A percentile compares a stretch with the other conserved stretches of the same genome.
phyloP scores from a whole-genome alignment of 345 rosid species.

The Hirschfeldia incana region DNA sequence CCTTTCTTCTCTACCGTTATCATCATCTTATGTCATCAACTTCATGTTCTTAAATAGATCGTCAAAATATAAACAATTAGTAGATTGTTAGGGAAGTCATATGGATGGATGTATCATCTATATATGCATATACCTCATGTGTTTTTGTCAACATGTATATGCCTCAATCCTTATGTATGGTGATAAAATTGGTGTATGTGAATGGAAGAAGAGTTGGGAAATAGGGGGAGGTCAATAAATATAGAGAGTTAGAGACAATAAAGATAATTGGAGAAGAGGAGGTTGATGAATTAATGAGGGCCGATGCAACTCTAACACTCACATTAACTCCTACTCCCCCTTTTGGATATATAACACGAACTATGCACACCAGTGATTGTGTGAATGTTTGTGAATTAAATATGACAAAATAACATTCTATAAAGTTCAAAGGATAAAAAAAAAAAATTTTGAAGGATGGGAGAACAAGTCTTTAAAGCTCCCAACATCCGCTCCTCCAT shows the following conservation, averaged over 20 bases:
- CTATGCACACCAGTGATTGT: constrained; percentile 3
- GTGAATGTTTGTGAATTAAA: background rate
- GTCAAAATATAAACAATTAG: background rate
- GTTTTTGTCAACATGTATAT: background rate
- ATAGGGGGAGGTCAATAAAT: constrained; percentile 29
- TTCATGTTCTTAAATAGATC: background rate
- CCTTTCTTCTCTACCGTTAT: background rate
- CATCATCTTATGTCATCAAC: background rate
- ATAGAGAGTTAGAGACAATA: constrained; percentile 39
- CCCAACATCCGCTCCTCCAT: background rate
- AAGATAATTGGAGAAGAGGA: constrained; percentile 37
- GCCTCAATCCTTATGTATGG: constrained; percentile 7
- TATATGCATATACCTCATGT: background rate
- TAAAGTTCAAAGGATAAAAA: background rate
- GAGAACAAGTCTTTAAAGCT: background rate
- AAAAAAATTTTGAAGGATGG: background rate
- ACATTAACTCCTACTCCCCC: constrained; percentile 40
- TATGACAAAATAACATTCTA: background rate
- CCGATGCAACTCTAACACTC: constrained; percentile 41
- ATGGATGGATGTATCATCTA: constrained; percentile 12
- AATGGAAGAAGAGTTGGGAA: constrained; percentile 12
- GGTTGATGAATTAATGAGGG: constrained; percentile 41
- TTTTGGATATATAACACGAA: constrained; percentile 35
- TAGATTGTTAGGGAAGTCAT: background rate
- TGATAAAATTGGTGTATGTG: constrained; percentile 9